Base-by-base conservation (phyloP, 106 monocot genomes). In the Allium fistulosum region DNA sequence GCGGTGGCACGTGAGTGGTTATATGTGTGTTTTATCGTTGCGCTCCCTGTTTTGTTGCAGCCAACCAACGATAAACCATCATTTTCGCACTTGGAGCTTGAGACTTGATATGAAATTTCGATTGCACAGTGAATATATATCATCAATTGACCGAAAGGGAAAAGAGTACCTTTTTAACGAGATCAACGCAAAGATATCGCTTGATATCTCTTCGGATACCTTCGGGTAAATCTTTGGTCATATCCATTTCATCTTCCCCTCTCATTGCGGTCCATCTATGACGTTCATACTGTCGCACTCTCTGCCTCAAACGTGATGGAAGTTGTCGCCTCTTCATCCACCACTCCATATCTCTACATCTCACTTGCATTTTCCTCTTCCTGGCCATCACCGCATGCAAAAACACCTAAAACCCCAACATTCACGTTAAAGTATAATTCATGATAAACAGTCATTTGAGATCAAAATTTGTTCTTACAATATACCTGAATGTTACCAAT, bases 401-500 rank as follows among this genome's bases (percentile, higher is more conserved):
- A 72, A 95, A 88, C 6, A 91, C 94, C 94, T 95, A 67, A 17
- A 65, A 22, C 18, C 11, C 16, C 11, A 2, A 47, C 64, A 28
- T 47, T 28, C 37, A 37, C 37, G 2, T 37, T 37, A 37, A 37
- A 37, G 37, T 37, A 37, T 37, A 37, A 37, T 37, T 37, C 5
- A 37, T 37, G 37, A 37, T 37, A 37, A 37, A 37, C 5, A 37
- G 2, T 37, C 37, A 37, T 5, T 37, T 37, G 5, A 37, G 2
- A 37, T 37, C 37, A 37, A 13, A 63, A 15, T 13, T 2, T 46
- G 45, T 8, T 63, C 49, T 16, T 7, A 16, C 27, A 11, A 13
- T 22, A 4, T 56, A 94, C 91, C 94, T 95, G 94, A 78, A 95
- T 95, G 69, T 95, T 95, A 65, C 94, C 94, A 18, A 95, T 91